These are phyloP conservation scores for Phytomonas sp. DNA, from an alignment of 208 protist genomes.

Conservation along the genomic window DNA sequence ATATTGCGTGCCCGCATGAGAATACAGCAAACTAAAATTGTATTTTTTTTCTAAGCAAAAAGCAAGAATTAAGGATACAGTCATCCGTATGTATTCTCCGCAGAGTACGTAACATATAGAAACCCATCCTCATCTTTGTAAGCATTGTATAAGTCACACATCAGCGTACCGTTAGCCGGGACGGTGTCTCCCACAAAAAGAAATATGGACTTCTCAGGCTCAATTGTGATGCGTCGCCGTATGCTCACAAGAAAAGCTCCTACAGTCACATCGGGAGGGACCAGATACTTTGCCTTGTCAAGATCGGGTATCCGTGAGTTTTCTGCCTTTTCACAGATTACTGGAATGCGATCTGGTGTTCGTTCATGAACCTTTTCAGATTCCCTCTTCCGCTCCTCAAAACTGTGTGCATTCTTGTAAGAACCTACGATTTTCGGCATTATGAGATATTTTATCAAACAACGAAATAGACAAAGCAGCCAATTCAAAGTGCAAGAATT, in stretches of 20 bases:
- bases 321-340: slow-evolving; percentile 91
- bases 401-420: slow-evolving; percentile 53
- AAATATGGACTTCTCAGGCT: slow-evolving; percentile 90
- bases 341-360: slow-evolving; percentile 76
- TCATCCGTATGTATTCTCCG: slow-evolving; percentile 87
- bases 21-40: not conserved
- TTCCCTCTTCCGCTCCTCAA: slow-evolving; percentile 65
- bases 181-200: slow-evolving; percentile 90
- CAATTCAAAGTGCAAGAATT: slow-evolving; percentile 5
- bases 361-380: slow-evolving; percentile 49
- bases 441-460: not conserved
- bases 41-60: not conserved
- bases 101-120: slow-evolving; percentile 80
- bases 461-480: slow-evolving; percentile 10
- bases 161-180: slow-evolving; percentile 62
- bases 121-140: slow-evolving; percentile 94
- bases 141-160: slow-evolving; percentile 74
- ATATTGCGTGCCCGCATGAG: too few species aligned
- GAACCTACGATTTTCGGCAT: slow-evolving; percentile 11
- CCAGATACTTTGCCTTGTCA: slow-evolving; percentile 90
- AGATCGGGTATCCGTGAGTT: slow-evolving; percentile 86
- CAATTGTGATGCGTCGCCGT: slow-evolving; percentile 88
- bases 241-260: slow-evolving; percentile 92
- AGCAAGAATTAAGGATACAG: not conserved
- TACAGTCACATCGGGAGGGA: slow-evolving; percentile 85